Conservation (phyloP, 352 stramenopile genomes). For the Phytophthora pseudosyringae region DNA sequence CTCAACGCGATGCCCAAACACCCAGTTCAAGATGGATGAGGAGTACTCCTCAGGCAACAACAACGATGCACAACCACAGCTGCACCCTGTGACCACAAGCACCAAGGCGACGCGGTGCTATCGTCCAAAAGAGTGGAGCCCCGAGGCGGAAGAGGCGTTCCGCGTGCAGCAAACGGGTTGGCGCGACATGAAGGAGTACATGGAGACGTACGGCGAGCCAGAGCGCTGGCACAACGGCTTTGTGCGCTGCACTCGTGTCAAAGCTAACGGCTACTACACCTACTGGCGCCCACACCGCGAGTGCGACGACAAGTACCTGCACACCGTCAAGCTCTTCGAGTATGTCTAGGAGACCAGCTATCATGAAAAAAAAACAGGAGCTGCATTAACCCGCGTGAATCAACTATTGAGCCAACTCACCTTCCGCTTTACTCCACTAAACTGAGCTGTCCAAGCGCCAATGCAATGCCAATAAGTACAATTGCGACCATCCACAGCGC, state of each 20-base stretch:
- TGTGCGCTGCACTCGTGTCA: conserved; percentile 81
- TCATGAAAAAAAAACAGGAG: conserved; percentile 7
- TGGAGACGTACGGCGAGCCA: conserved; percentile 74
- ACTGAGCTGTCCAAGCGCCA: conserved; percentile 42
- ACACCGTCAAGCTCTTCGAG: conserved; percentile 82
- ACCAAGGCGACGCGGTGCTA: conserved; percentile 68
- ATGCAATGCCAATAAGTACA: conserved; percentile 41
- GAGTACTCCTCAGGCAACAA: conserved; percentile 38
- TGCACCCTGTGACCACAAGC: conserved; percentile 49
- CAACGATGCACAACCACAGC: conserved; percentile 23
- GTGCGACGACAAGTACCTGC: conserved; percentile 85
- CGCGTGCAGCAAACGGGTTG: conserved; percentile 77
- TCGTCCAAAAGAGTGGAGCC: conserved; percentile 73
- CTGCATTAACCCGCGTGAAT: conserved; percentile 21
- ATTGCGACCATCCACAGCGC: conserved; percentile 49
- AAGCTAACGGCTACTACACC: conserved; percentile 85
- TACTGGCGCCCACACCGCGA: conserved; percentile 80
- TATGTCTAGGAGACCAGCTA: conserved; percentile 45
- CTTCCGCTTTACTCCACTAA: conserved; percentile 34
- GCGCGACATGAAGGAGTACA: conserved; percentile 84
- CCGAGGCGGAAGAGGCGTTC: conserved; percentile 76
- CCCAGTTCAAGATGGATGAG: conserved; percentile 69
- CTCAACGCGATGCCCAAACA: conserved; percentile 20
- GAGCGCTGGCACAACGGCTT: conserved; percentile 80
- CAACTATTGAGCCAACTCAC: conserved; percentile 15